Evolutionary conservation across 106 monocot genomes (phyloP).

Genomic region (Ottelia alismoides): DNA sequence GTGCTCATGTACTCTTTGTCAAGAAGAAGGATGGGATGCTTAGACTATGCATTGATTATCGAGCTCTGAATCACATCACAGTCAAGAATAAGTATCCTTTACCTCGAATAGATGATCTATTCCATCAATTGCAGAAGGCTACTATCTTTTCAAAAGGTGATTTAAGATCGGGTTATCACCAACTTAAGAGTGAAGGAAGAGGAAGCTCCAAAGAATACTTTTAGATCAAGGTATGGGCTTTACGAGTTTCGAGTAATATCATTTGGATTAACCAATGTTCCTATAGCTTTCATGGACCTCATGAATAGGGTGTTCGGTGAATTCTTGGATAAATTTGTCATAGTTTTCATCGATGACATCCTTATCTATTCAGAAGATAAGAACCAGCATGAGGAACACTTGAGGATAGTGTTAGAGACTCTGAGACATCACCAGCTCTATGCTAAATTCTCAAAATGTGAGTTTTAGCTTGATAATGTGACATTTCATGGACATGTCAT

Average conservation of each 20-base stretch:
- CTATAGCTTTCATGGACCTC: neutral
- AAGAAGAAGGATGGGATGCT: neutral
- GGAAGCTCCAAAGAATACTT: neutral
- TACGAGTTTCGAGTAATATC: neutral
- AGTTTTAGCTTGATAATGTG: neutral
- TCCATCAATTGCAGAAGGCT: neutral
- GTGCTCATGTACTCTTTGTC: neutral
- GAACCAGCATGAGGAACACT: neutral
- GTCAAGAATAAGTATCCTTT: neutral
- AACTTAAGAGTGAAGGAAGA: neutral
- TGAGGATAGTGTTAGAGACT: neutral
- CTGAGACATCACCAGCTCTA: neutral
- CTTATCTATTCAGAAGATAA: neutral
- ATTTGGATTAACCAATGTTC: neutral
- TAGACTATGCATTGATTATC: neutral
- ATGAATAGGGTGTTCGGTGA: neutral
- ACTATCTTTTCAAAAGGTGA: neutral
- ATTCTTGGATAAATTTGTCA: neutral
- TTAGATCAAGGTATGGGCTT: neutral
- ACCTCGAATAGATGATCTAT: neutral
- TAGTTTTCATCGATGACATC: neutral
- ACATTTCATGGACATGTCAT: neutral
- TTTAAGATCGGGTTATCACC: neutral
- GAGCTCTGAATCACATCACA: neutral
- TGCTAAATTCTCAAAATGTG: neutral